Conservation (phyloP, 2,329 filamentous ascomycete genomes). For the Orbilia javanica region DNA sequence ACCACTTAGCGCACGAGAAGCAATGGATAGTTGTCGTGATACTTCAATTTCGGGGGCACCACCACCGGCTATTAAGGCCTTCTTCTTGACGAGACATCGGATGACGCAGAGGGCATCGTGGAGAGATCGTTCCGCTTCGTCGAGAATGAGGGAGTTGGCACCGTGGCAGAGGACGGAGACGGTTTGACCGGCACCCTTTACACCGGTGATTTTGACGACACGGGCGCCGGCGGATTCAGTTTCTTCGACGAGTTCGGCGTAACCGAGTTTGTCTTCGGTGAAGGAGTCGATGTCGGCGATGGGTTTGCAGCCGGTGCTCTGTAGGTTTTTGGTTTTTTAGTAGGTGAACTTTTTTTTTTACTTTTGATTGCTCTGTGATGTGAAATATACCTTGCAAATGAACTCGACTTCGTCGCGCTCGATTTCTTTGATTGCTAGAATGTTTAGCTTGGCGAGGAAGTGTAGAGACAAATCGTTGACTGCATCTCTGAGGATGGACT, state of each 20-base stretch:
- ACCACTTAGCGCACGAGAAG: constrained; percentile 84
- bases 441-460: constrained; percentile 97
- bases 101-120: constrained; percentile 99
- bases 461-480: constrained; percentile 98
- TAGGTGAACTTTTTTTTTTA: neutral
- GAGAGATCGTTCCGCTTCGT: constrained; percentile 95
- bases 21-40: constrained; percentile 84
- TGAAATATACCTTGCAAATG: constrained; percentile 79
- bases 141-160: constrained; percentile 92
- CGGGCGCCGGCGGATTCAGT: constrained; percentile 86
- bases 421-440: constrained; percentile 95
- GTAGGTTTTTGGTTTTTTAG: constrained; percentile 7
- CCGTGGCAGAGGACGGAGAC: constrained; percentile 94
- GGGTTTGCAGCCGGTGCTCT: constrained; percentile 95
- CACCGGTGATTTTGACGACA: constrained; percentile 94
- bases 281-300: constrained; percentile 99
- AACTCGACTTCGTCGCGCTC: constrained; percentile 99
- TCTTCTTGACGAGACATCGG: constrained; percentile 98
- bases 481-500: constrained; percentile 96
- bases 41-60: constrained; percentile 98
- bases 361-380: neutral
- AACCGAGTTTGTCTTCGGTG: constrained; percentile 96
- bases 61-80: constrained; percentile 95
- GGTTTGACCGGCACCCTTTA: constrained; percentile 85
- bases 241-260: constrained; percentile 93